These are phyloP conservation scores for Neopestalotiopsis sp. DNA, from an alignment of 2,329 filamentous ascomycete species.

Conservation along the genomic window DNA sequence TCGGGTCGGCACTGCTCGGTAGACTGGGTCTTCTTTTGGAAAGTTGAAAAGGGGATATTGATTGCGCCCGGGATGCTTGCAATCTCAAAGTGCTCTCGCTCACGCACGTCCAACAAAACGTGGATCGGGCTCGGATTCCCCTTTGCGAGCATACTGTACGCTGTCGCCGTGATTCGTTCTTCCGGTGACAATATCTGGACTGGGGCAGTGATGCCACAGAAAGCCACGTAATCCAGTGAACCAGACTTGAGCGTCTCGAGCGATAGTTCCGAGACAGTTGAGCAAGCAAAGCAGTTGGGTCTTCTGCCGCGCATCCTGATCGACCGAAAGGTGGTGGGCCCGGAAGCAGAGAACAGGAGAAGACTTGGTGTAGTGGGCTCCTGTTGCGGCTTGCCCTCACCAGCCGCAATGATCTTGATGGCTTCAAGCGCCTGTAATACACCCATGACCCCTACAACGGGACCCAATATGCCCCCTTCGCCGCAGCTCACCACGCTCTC, in stretches of 20 bases:
- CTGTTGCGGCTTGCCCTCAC: constrained; percentile 26
- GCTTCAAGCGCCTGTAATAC: constrained; percentile 89
- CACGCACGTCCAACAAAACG: constrained; percentile 80
- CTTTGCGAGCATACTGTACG: constrained; percentile 53
- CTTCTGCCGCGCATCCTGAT: constrained; percentile 75
- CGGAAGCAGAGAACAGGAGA: constrained; percentile 54
- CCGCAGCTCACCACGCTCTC: constrained; percentile 85
- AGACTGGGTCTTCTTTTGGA: constrained; percentile 37
- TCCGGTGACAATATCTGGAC: constrained; percentile 62
- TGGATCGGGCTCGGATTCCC: constrained; percentile 39
- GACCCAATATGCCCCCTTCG: constrained; percentile 90
- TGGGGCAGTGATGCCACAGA: constrained; percentile 72
- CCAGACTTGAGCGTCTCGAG: constrained; percentile 65
- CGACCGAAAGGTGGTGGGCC: constrained; percentile 65
- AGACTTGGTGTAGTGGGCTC: constrained; percentile 36
- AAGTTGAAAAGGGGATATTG: constrained; percentile 71
- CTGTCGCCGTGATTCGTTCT: constrained; percentile 70
- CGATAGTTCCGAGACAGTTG: constrained; percentile 65
- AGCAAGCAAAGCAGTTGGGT: constrained; percentile 78
- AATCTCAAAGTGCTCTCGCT: constrained; percentile 83
- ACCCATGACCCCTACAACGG: constrained; percentile 92
- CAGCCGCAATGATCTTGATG: constrained; percentile 75
- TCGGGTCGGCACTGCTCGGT: constrained; percentile 29
- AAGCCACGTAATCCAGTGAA: constrained; percentile 81
- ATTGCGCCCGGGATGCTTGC: constrained; percentile 77